Base-by-base conservation (phyloP, 345 rosid genomes). In the Ceriops zippeliana region DNA sequence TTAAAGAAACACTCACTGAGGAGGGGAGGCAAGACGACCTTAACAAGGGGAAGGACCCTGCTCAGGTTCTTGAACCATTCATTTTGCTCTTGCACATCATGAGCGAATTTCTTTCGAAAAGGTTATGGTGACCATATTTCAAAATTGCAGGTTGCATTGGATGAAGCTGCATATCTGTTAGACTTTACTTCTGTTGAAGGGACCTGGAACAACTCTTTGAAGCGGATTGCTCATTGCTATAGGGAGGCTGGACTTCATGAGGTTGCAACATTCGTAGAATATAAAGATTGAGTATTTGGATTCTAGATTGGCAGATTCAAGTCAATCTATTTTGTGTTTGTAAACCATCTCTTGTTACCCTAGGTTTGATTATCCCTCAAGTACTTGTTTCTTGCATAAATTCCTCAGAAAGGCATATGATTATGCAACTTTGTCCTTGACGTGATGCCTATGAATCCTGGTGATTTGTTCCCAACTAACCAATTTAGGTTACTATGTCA, bases 111-210 rank as follows among this genome's bases (percentile, higher is more conserved):
- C 37, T 9, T 49, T 10, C 10, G 16, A 6, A 30, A 13, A 17
- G 6, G 22, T 8, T 19, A 10, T 30, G 7, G 59, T 49, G 52
- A 65, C 26, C 47, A 17, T 49, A 35, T 58, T 58, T 21, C n/a
- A n/a, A 32, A 59, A 42, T 58, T 58, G 31, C 68, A 69, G 78
- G 65, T 75, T 58, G 78, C 73, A 21, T 42, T 75, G 59, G 79
- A 70, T 22, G 71, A 70, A 61, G 75, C 79, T 47, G 78, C 78
- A 2, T 70, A 61, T 65, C 42, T 63, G 61, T 2, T 75, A 73
- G 74, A 75, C 66, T 65, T 75, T 16, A 57, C 78, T 75, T 75
- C 79, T 52, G 75, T 75, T 6, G 79, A 70, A 58, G 75, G 71
- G 34, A 53, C 75, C 5, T 75, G 79, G 79, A 71, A 70, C 47